These are phyloP conservation scores for Verticillium alfalfae DNA, from an alignment of 2,329 filamentous ascomycete species.

Conservation along the genomic window DNA sequence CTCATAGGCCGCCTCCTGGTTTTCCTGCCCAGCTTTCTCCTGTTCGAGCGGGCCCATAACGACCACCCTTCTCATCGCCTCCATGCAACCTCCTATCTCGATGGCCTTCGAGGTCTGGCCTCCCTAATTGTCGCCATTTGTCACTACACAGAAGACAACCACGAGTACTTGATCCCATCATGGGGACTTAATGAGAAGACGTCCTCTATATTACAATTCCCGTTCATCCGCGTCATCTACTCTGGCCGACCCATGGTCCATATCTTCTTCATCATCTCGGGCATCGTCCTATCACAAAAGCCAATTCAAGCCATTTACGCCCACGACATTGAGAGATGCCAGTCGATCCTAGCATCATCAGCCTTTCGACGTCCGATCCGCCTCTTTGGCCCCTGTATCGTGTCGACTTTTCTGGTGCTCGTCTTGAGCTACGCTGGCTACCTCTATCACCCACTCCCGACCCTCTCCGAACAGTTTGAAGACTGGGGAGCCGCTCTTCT, in stretches of 20 bases:
- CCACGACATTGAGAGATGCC: constrained; percentile 2
- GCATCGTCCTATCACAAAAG: constrained; percentile 25
- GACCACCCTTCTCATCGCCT: constrained; percentile 7
- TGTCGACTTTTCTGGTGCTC: neutral
- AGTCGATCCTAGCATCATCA: constrained; percentile 9
- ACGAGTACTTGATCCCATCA: constrained; percentile 41
- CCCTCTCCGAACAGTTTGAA: constrained; percentile 29
- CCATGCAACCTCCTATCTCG: constrained; percentile 37
- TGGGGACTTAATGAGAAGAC: constrained; percentile 44
- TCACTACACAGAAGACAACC: constrained; percentile 38
- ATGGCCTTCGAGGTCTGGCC: constrained; percentile 62
- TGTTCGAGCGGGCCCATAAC: constrained; percentile 22
- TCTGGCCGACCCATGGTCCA: constrained; percentile 21
- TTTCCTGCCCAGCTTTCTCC: constrained; percentile 26
- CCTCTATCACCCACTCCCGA: neutral
- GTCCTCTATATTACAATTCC: constrained; percentile 32
- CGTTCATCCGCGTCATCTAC: constrained; percentile 21
- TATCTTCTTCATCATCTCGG: constrained; percentile 30
- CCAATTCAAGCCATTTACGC: constrained; percentile 16
- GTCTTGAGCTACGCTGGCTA: constrained; percentile 14
- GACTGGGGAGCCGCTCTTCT: constrained; percentile 33
- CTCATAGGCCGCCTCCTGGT: constrained; percentile 10
- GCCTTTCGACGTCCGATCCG: constrained; percentile 11
- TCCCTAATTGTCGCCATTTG: constrained; percentile 61
- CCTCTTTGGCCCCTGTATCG: constrained; percentile 10